Percentiles rank a stretch among this genome's conserved stretches.
Conservation (phyloP, 108 stramenopile species). For the Nitzschia sp. region DNA sequence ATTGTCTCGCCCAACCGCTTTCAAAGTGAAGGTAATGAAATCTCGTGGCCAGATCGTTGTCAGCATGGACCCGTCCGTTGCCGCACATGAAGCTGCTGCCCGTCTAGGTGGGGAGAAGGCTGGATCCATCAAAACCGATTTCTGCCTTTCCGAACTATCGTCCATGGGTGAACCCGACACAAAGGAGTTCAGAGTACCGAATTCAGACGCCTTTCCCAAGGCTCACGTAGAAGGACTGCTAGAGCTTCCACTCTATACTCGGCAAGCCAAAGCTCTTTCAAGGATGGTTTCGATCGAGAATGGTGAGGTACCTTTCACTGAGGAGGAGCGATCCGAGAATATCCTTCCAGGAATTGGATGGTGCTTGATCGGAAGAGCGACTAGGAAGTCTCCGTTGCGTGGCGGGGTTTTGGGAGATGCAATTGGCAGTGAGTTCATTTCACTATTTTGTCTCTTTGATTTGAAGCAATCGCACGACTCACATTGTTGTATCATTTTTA, state of each 20-base stretch:
- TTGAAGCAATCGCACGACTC: too few species aligned
- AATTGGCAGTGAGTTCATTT: slow-evolving; percentile 73
- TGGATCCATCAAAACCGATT: slow-evolving; percentile 35
- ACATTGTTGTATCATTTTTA: too few species aligned
- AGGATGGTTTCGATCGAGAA: slow-evolving; percentile 65
- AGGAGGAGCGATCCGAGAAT: slow-evolving; percentile 66
- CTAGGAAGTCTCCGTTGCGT: slow-evolving; percentile 32
- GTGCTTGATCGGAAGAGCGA: slow-evolving; percentile 62
- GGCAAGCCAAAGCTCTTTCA: slow-evolving; percentile 70
- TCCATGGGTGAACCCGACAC: slow-evolving; percentile 56
- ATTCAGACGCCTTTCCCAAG: slow-evolving; percentile 32
- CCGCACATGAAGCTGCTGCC: slow-evolving; percentile 60
- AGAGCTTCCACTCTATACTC: slow-evolving; percentile 47
- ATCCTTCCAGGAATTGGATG: slow-evolving; percentile 66
- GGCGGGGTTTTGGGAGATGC: slow-evolving; percentile 87
- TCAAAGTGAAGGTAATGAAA: slow-evolving; percentile 41
- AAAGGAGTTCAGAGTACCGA: slow-evolving; percentile 51
- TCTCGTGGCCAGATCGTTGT: slow-evolving; percentile 30
- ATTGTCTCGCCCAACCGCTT: slow-evolving; percentile 44
- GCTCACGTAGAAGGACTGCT: slow-evolving; percentile 37
- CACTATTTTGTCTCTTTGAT: too few species aligned
- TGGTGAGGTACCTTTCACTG: slow-evolving; percentile 47
- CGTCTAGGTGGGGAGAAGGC: slow-evolving; percentile 36
- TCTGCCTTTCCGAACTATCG: slow-evolving; percentile 42
- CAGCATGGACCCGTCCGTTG: slow-evolving; percentile 55